Base-by-base conservation (phyloP, 495 filamentous ascomycete species). In the Podospora pseudopauciseta region DNA sequence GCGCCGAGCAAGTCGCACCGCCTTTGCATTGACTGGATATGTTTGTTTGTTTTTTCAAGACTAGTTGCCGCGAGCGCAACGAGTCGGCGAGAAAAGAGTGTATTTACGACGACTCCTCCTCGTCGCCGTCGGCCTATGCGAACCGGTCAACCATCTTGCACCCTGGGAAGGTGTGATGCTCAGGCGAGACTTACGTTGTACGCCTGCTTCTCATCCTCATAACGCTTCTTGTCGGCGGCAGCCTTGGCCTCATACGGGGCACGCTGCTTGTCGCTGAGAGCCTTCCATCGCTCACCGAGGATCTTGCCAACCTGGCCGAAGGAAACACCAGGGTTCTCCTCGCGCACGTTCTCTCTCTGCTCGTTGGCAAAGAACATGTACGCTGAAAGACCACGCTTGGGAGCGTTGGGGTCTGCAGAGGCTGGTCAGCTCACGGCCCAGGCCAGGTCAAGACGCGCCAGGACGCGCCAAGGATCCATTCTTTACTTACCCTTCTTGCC, bases 281-380 rank as follows among this genome's bases (percentile, higher is more conserved):
- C 91, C 92, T 98, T 99, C 95, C 95, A 99, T 82, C 89, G 88
- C 86, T 97, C 93, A 79, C 95, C 95, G 54, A 99, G 92, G 68
- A 92, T 87, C 87, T 97, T 97, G 80, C 95, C 95, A 74, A 99
- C 94, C 79, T 98, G 93, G 72, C 95, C 95, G 81, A 99, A 99
- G 67, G 88, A 89, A 83, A 99, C 97, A 67, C 94, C 94, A 5
- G 96, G 94, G 86, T 99, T 98, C 81, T 99, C 95, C 77, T 96
- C 92, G 76, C 94, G 91, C 73, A 99, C 95, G 79, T 95, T 96
- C 73, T 98, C 95, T 73, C 95, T 93, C 80, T 97, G 91, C 79
- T 98, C 96, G 75, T 98, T 98, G 86, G 95, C 95, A 79, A 99
- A 99, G 88, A 98, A 99, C 95, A 99, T 99, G 88, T 99, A 99